phyloP scores from a whole-genome alignment of 768 basidiomycete genomes.

The Lentinula raphanica region DNA sequence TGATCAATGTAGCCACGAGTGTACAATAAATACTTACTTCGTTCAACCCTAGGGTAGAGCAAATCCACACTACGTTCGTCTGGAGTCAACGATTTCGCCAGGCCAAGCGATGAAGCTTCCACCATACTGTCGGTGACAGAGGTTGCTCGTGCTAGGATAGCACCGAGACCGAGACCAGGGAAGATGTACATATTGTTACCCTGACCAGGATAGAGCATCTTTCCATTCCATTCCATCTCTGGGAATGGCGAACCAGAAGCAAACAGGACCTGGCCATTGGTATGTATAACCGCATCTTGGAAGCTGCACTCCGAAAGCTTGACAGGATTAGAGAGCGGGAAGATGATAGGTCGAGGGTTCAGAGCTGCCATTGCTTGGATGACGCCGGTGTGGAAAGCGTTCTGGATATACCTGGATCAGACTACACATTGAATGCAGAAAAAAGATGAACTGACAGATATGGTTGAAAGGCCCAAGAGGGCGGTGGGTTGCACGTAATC shows the following conservation, averaged over 20 bases:
- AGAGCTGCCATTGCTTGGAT: constrained; percentile 59
- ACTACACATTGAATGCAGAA: constrained; percentile 18
- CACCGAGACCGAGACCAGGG: constrained; percentile 75
- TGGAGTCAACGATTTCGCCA: constrained; percentile 65
- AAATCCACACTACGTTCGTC: constrained; percentile 65
- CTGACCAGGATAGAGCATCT: constrained; percentile 70
- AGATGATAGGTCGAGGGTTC: constrained; percentile 70
- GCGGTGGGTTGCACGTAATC: constrained; percentile 72
- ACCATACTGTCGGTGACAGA: constrained; percentile 84
- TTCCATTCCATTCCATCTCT: constrained; percentile 49
- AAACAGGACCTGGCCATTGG: constrained; percentile 74
- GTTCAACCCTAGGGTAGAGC: constrained; percentile 78
- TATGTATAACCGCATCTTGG: constrained; percentile 52
- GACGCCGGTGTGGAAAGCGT: constrained; percentile 60
- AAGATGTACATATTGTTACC: constrained; percentile 95
- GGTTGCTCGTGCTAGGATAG: constrained; percentile 64
- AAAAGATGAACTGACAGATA: constrained; percentile 25
- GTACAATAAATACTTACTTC: constrained; percentile 39
- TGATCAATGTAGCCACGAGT: not conserved
- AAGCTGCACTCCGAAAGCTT: constrained; percentile 58
- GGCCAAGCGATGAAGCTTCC: constrained; percentile 77
- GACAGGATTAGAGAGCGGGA: constrained; percentile 76
- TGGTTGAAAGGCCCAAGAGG: constrained; percentile 69
- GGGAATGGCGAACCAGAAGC: constrained; percentile 88
- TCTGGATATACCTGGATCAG: constrained; percentile 34